A percentile compares a stretch with the other conserved stretches of the same genome.
Conservation (phyloP, 179 eudicot species). For the Heliamphora pulchella region DNA sequence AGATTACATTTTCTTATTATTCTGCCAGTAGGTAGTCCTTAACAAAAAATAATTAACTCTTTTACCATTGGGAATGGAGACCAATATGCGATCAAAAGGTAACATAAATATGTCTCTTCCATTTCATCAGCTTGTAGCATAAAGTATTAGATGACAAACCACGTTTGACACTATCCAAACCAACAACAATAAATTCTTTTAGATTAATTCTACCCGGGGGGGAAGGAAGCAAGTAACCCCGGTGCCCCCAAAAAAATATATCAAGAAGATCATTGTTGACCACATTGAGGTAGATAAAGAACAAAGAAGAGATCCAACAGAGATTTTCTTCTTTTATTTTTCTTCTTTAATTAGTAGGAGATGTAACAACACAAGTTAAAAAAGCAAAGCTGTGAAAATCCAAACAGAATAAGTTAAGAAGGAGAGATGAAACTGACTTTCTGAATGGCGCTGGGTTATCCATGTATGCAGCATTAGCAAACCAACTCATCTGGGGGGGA, state of each 20-base stretch:
- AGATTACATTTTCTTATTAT: background rate
- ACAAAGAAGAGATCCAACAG: background rate
- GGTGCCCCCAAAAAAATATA: background rate
- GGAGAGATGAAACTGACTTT: slow-evolving; percentile 14
- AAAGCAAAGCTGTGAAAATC: background rate
- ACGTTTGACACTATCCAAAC: too few species aligned
- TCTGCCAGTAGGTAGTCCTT: background rate
- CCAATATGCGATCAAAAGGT: background rate
- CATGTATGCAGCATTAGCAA: background rate
- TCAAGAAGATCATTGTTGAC: background rate
- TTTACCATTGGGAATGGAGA: background rate
- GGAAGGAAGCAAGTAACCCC: too few species aligned
- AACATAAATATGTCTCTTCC: background rate
- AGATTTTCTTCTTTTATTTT: background rate
- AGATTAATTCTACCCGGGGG: too few species aligned
- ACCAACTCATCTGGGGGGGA: slow-evolving; percentile 18
- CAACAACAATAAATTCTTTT: too few species aligned
- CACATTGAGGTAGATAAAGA: background rate
- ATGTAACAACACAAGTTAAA: background rate
- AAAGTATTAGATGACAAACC: background rate
- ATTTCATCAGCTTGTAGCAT: background rate
- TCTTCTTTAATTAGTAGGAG: background rate
- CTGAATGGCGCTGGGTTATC: slow-evolving; percentile 8
- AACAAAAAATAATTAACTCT: background rate
- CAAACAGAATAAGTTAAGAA: too few species aligned